Evolutionary conservation across 345 rosid genomes (phyloP).

Genomic region (Populus ilicifolia): DNA sequence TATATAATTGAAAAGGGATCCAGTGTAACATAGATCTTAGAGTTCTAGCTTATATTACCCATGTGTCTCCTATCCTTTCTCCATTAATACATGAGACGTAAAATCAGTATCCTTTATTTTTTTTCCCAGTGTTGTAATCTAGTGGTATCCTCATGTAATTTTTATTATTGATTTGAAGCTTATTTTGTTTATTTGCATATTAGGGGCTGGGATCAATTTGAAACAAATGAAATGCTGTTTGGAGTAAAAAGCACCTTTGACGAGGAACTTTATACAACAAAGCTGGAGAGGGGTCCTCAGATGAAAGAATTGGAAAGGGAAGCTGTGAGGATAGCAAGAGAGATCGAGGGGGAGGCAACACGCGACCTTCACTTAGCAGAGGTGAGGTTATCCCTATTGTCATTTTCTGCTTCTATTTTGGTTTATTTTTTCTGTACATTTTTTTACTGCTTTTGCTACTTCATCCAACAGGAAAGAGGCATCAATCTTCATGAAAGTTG

Average conservation of each 20-base stretch:
- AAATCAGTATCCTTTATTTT: no score
- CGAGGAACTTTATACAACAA: conserved; percentile 90
- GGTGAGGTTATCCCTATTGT: conserved; percentile 37
- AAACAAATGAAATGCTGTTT: conserved; percentile 63
- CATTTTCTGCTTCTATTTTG: conserved; percentile 10
- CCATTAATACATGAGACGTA: background rate
- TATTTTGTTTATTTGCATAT: background rate
- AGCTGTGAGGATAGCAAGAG: conserved; percentile 82
- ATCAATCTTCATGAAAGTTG: conserved; percentile 46
- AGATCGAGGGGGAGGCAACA: conserved; percentile 87
- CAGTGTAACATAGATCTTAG: background rate
- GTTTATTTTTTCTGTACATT: background rate
- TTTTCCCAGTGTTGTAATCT: no score
- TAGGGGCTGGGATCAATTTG: conserved; percentile 91
- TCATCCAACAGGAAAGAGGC: conserved; percentile 77
- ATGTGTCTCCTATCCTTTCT: no score
- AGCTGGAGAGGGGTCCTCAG: conserved; percentile 64
- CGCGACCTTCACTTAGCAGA: conserved; percentile 88
- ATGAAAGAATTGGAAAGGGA: conserved; percentile 62
- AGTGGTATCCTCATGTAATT: background rate
- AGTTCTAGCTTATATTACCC: background rate
- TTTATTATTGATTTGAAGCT: background rate
- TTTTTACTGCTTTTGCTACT: conserved; percentile 12
- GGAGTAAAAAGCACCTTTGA: conserved; percentile 85
- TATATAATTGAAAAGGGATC: no score